A percentile compares a stretch with the other conserved stretches of the same genome.
phyloP scores from a whole-genome alignment of 257 asterid genomes.

The Solanum megistacrolobum region DNA sequence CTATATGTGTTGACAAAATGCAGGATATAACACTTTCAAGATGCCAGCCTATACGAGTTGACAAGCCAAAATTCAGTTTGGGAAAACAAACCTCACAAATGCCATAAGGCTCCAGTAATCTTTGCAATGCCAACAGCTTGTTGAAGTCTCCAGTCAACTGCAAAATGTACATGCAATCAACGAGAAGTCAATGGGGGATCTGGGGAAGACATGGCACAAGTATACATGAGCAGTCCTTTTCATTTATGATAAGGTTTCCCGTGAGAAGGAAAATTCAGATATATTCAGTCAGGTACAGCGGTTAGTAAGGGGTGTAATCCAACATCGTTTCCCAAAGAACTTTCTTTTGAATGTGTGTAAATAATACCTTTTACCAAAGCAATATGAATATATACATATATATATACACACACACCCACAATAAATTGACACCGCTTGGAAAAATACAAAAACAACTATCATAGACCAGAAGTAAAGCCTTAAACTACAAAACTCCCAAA shows the following conservation, averaged over 20 bases:
- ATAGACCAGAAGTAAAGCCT: not conserved
- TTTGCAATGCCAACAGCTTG: slow-evolving; percentile 79
- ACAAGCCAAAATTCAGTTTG: not conserved
- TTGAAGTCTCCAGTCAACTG: slow-evolving; percentile 82
- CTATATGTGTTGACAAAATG: not conserved
- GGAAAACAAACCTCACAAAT: slow-evolving; percentile 72
- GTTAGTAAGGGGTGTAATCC: not conserved
- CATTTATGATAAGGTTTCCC: not conserved
- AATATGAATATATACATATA: not conserved
- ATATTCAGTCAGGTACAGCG: not conserved
- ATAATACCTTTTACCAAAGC: not conserved
- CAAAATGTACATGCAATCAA: not conserved
- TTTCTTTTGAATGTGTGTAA: not conserved
- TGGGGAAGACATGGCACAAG: not conserved
- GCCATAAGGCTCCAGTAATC: slow-evolving; percentile 70
- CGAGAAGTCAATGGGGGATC: not conserved
- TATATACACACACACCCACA: not conserved
- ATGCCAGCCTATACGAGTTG: not conserved
- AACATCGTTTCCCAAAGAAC: not conserved
- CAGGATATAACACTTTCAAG: not conserved
- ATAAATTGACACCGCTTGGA: not conserved
- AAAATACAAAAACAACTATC: not conserved
- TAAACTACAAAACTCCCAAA: not conserved
- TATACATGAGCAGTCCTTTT: not conserved
- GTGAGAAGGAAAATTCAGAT: not conserved